Evolutionary conservation across 2,329 filamentous ascomycete genomes (phyloP), one percentile per base, ranked within the genome.

Genomic region (Colletotrichum sidae): DNA sequence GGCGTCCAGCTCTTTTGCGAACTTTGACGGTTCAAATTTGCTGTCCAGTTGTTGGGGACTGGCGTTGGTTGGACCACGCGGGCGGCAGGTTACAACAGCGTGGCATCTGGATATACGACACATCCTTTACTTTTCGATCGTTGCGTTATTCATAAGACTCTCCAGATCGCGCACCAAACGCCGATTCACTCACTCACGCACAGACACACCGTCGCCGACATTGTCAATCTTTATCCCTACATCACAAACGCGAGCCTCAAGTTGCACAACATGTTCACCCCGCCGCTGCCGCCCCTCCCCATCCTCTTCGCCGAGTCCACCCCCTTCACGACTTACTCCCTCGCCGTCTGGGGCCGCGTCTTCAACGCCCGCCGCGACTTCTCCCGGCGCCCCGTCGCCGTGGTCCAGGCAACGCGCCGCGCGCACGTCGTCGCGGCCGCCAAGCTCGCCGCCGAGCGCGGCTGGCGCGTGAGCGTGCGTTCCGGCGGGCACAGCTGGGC

Each of bases 401-500:
- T 85, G 1, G 76, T 83, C 6, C 72, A 77, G 59, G 79, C 80
- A 6, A 77, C 74, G 2, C 70, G 67, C 6, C 70, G 73, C 5
- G 67, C 72, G 7, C 77, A 83, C 62, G 72, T 84, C 9, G 65
- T 75, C 6, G 69, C 71, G 33, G 80, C 80, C 0, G 78, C 83
- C 0, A 69, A 73, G 12, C 70, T 83, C 4, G 82, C 82, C 5
- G 72, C 73, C 8, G 45, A 55, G 50, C 37, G 33, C 13, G 56
- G 56, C 0, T 78, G 73, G 65, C 76, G 79, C 3, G 73, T 85
- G 1, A 82, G 81, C 1, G 76, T 85, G 4, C 77, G 82, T 4
- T 81, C 80, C 7, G 83, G 83, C 6, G 83, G 83, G 0, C 83
- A 85, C 65, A 78, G 74, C 63, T 84, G 80, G 79, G 80, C 82